Evolutionary conservation across 352 stramenopile genomes (phyloP), one percentile per base, ranked within the genome.

Genomic region (Sclerospora graminicola): DNA sequence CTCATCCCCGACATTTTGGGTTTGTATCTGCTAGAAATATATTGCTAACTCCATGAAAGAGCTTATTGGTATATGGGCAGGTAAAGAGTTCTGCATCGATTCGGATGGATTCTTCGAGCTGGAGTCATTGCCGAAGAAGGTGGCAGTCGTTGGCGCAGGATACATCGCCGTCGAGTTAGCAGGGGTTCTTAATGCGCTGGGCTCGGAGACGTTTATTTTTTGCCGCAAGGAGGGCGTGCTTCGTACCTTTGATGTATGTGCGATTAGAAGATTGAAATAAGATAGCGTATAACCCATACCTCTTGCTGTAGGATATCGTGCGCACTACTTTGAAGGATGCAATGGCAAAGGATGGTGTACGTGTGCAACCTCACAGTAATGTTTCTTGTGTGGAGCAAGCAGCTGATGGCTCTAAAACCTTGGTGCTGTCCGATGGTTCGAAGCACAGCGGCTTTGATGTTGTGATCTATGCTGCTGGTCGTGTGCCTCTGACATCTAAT

Each of bases 101-200:
- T 96, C 73, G 27, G 91, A 99, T 69, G 94, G 84, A 2, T 98
- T 99, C 70, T 99, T 99, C 63, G 83, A 98, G 31, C 64, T 99
- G 26, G 78, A 97, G 51, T 51, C 66, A 15, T 60, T 89, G 51
- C 97, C 97, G 1, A 73, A 86, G 36, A 95, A 94, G 45, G 91
- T 95, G 13, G 90, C 97, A 1, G 91, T 99, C 5, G 77, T 99
- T 7, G 96, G 97, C 32, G 96, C 89, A 5, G 97, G 96, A 11
- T 99, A 99, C 73, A 99, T 99, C 63, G 96, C 91, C 18, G 90
- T 98, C 2, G 96, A 99, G 71, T 61, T 99, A 11, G 95, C 94
- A 4, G 90, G 94, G 26, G 88, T 99, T 14, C 78, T 99, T 14
- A 84, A 96, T 41, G 74, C 60, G n/a, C 60, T 99, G 4, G 92